Percentiles rank a stretch among this genome's conserved stretches.
These are phyloP conservation scores for Echeveria elegans DNA, from an alignment of 164 flowering plant species.

Conservation along the genomic window DNA sequence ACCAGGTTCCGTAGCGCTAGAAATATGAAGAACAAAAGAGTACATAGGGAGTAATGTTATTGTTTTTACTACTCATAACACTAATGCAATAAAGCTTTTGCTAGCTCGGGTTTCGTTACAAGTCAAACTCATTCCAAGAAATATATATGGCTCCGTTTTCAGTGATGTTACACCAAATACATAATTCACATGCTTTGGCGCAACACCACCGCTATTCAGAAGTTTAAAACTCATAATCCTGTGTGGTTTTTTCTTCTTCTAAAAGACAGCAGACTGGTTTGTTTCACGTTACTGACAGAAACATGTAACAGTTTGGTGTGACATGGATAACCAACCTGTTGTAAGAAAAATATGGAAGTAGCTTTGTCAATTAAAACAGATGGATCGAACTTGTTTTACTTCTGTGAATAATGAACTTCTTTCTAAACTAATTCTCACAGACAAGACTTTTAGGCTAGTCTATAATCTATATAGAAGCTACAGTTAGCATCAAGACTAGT, in stretches of 20 bases:
- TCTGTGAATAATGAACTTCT: background rate
- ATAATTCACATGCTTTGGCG: background rate
- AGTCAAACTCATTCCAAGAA: background rate
- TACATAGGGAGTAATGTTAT: background rate
- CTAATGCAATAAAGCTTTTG: background rate
- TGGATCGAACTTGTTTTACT: background rate
- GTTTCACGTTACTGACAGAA: background rate
- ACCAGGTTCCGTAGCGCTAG: background rate
- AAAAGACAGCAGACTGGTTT: background rate
- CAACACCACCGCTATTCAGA: background rate
- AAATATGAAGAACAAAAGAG: background rate
- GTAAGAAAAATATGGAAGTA: background rate
- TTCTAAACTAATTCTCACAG: background rate
- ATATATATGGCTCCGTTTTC: background rate
- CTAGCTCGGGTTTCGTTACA: background rate
- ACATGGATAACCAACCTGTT: slow-evolving; percentile 1
- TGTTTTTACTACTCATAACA: background rate
- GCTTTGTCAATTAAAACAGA: background rate
- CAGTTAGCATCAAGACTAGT: background rate
- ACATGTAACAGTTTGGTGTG: background rate
- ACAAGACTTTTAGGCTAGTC: background rate
- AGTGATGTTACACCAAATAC: background rate
- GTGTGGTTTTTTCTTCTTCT: background rate
- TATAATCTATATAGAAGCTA: background rate
- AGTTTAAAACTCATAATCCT: background rate